phyloP scores from a whole-genome alignment of 1,139 yeast species.

The Kodamaea derodonti region DNA sequence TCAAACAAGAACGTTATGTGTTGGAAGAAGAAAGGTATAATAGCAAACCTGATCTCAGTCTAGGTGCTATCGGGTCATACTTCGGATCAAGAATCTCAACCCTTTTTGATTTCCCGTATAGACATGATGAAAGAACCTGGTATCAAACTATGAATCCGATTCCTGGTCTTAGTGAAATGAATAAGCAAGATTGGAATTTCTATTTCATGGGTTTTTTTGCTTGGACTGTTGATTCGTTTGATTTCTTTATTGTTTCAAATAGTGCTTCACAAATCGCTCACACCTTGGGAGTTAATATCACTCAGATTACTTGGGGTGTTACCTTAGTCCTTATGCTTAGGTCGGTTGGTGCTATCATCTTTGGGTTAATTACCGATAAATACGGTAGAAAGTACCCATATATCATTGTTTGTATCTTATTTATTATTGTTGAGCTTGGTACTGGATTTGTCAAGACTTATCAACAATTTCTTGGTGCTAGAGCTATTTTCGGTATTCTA shows the following conservation, averaged over 20 bases:
- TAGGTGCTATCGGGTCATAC: slow-evolving; percentile 5
- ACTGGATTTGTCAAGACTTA: slow-evolving; percentile 67
- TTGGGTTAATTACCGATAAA: slow-evolving; percentile 63
- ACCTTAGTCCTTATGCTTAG: slow-evolving; percentile 75
- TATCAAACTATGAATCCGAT: slow-evolving; percentile 43
- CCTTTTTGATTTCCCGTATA: slow-evolving; percentile 12
- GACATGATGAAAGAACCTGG: slow-evolving; percentile 8
- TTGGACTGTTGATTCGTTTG: slow-evolving; percentile 81
- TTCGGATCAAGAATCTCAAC: slow-evolving; percentile 12
- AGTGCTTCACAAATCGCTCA: slow-evolving; percentile 54
- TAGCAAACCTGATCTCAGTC: neutral
- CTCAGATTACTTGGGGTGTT: slow-evolving; percentile 72
- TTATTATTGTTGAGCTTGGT: slow-evolving; percentile 62
- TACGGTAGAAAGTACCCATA: slow-evolving; percentile 75
- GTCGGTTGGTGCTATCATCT: slow-evolving; percentile 71
- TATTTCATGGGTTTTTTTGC: slow-evolving; percentile 61
- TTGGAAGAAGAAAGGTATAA: slow-evolving; percentile 1
- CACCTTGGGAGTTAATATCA: slow-evolving; percentile 44
- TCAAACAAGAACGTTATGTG: neutral
- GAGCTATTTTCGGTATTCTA: slow-evolving; percentile 63
- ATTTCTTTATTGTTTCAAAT: slow-evolving; percentile 69
- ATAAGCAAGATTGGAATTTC: slow-evolving; percentile 55
- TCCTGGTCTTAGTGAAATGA: slow-evolving; percentile 45
- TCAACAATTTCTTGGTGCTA: slow-evolving; percentile 62
- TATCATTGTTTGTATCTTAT: slow-evolving; percentile 47